Conservation (phyloP, 2,329 filamentous ascomycete genomes). For the Colletotrichum caudatum region DNA sequence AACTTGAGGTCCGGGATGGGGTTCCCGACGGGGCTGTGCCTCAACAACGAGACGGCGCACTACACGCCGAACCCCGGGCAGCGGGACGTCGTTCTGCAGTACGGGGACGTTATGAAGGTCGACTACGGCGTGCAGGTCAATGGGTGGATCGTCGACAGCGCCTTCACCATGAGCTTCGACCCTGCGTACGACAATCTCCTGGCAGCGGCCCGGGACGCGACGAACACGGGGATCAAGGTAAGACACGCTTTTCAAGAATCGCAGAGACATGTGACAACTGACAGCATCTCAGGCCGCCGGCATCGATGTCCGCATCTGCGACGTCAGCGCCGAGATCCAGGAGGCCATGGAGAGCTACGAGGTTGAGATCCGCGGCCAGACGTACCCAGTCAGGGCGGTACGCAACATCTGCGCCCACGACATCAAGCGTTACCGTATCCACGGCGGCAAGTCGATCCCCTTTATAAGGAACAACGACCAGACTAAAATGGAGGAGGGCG, state of each 20-base stretch:
- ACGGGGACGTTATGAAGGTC: slow-evolving; percentile 84
- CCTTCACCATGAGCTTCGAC: slow-evolving; percentile 83
- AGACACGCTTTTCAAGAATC: background rate
- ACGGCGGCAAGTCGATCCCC: slow-evolving; percentile 92
- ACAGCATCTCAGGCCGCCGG: slow-evolving; percentile 65
- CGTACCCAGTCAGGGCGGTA: slow-evolving; percentile 85
- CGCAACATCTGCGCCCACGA: slow-evolving; percentile 91
- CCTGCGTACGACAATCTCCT: slow-evolving; percentile 80
- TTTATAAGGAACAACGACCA: slow-evolving; percentile 90
- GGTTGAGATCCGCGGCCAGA: slow-evolving; percentile 83
- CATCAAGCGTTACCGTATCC: slow-evolving; percentile 89
- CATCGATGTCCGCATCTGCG: slow-evolving; percentile 89
- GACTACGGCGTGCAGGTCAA: slow-evolving; percentile 87
- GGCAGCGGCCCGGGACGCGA: slow-evolving; percentile 78
- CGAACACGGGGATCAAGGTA: slow-evolving; percentile 83
- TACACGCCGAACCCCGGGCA: slow-evolving; percentile 90
- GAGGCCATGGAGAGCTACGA: slow-evolving; percentile 96
- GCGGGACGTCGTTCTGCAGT: slow-evolving; percentile 74
- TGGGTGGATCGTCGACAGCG: slow-evolving; percentile 83
- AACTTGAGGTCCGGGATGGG: slow-evolving; percentile 84
- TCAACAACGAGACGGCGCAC: slow-evolving; percentile 89
- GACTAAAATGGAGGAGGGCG: slow-evolving; percentile 98
- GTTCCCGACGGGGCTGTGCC: slow-evolving; percentile 85
- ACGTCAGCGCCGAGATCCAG: slow-evolving; percentile 86
- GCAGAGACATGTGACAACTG: background rate